Conservation (phyloP, 2,329 filamentous ascomycete genomes). For the Scytalidium sp. region DNA sequence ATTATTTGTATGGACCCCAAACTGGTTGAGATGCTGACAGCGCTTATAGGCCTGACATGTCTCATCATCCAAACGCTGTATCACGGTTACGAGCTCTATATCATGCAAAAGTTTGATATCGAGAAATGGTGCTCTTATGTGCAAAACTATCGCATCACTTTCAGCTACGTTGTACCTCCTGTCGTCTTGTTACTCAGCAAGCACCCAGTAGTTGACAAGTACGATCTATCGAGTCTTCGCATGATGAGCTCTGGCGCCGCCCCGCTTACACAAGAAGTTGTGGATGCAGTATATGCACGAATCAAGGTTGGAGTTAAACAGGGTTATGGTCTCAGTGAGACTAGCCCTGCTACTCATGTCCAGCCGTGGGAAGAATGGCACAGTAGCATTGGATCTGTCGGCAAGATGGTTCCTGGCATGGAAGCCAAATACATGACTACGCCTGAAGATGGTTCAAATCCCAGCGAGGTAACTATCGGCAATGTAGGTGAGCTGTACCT, state of each 20-base stretch:
- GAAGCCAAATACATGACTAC: slow-evolving; percentile 73
- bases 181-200: slow-evolving; percentile 77
- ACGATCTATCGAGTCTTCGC: slow-evolving; percentile 73
- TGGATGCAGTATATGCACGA: slow-evolving; percentile 68
- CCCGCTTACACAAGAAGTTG: slow-evolving; percentile 73
- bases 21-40: no score
- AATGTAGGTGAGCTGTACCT: slow-evolving; percentile 58
- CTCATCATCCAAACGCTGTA: slow-evolving; percentile 66
- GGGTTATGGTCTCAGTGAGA: slow-evolving; percentile 84
- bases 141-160: slow-evolving; percentile 69
- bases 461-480: slow-evolving; percentile 53
- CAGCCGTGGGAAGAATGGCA: slow-evolving; percentile 73
- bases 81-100: slow-evolving; percentile 60
- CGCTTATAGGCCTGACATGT: slow-evolving; percentile 68
- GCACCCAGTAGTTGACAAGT: slow-evolving; percentile 70
- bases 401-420: slow-evolving; percentile 72
- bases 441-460: slow-evolving; percentile 32
- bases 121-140: slow-evolving; percentile 72
- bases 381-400: slow-evolving; percentile 71
- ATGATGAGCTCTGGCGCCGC: slow-evolving; percentile 85
- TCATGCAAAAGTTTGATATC: slow-evolving; percentile 76
- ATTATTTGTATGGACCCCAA: no score
- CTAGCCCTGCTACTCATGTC: slow-evolving; percentile 72
- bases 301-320: slow-evolving; percentile 79
- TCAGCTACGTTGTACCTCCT: slow-evolving; percentile 76